phyloP scores from a whole-genome alignment of 2,329 filamentous ascomycete species.

The Fusarium goolgardi region DNA sequence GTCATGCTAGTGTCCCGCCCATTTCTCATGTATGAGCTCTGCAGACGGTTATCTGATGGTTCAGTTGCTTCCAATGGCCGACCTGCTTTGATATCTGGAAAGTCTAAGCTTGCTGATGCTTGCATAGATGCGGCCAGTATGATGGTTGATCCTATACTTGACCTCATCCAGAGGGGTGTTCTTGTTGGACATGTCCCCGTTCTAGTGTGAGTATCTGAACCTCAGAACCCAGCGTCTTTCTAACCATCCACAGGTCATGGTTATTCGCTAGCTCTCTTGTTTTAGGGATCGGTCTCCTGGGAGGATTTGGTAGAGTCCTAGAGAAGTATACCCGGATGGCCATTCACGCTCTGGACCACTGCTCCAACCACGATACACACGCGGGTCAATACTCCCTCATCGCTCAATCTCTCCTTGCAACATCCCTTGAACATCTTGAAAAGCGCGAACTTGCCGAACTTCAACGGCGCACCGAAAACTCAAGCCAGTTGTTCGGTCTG shows the following conservation, averaged over 20 bases:
- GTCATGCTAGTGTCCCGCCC: conserved; percentile 68
- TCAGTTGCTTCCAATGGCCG: conserved; percentile 24
- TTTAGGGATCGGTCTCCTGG: conserved; percentile 62
- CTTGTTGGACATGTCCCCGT: conserved; percentile 61
- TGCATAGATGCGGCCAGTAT: conserved; percentile 66
- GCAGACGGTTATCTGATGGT: conserved; percentile 56
- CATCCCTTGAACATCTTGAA: conserved; percentile 61
- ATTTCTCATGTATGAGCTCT: conserved; percentile 67
- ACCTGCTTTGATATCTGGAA: conserved; percentile 53
- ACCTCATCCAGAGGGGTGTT: conserved; percentile 56
- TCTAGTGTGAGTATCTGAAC: conserved; percentile 57
- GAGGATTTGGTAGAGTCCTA: conserved; percentile 63
- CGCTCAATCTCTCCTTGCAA: conserved; percentile 61
- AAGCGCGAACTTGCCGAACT: conserved; percentile 61
- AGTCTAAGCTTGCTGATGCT: conserved; percentile 64
- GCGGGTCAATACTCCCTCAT: conserved; percentile 66
- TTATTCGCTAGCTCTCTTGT: conserved; percentile 65
- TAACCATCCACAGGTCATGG: conserved; percentile 58
- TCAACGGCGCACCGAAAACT: conserved; percentile 61
- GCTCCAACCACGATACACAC: conserved; percentile 62
- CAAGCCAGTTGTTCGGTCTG: conserved; percentile 63
- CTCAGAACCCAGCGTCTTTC: accelerated
- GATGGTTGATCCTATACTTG: conserved; percentile 63
- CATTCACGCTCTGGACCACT: conserved; percentile 61
- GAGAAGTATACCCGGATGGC: conserved; percentile 63